Conservation (phyloP, 208 protist species). For the Leishmania martiniquensis region DNA sequence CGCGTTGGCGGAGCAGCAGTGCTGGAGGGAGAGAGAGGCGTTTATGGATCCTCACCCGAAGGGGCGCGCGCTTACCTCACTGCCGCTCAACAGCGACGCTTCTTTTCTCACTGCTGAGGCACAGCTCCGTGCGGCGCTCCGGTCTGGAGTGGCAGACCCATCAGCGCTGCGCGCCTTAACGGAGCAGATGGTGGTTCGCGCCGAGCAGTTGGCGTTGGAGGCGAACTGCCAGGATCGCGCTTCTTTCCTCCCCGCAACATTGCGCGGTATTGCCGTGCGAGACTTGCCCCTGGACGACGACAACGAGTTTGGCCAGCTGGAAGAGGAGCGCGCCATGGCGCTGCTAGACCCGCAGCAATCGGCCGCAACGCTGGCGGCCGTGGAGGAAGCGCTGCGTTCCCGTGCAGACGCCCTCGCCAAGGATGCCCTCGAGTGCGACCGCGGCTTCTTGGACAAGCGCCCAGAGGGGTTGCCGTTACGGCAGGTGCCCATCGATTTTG, state of each 20-base stretch:
- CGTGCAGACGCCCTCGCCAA: constrained; percentile 50
- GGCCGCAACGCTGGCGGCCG: constrained; percentile 18
- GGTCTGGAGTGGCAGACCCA: constrained; percentile 34
- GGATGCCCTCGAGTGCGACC: constrained; percentile 42
- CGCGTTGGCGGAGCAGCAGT: constrained; percentile 50
- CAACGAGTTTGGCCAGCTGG: constrained; percentile 58
- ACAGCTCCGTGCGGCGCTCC: constrained; percentile 34
- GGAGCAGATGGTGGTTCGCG: constrained; percentile 47
- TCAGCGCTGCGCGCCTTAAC: constrained; percentile 33
- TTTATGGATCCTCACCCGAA: constrained; percentile 43
- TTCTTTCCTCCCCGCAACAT: constrained; percentile 34
- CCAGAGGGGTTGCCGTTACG: constrained; percentile 60
- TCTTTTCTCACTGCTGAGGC: constrained; percentile 43
- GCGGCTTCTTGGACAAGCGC: constrained; percentile 47
- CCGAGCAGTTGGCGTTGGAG: constrained; percentile 52
- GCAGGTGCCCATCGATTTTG: constrained; percentile 53
- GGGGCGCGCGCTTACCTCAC: constrained; percentile 39
- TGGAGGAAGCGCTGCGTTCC: constrained; percentile 47
- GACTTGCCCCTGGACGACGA: constrained; percentile 59
- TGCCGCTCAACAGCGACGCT: constrained; percentile 49
- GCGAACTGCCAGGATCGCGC: constrained; percentile 46
- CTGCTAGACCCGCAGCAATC: constrained; percentile 25
- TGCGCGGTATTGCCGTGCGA: constrained; percentile 53
- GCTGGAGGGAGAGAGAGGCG: constrained; percentile 42
- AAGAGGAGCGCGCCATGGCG: constrained; percentile 33